Percentiles rank a stretch among this genome's conserved stretches.
Conservation (phyloP, 306 rosid species). For the Argentina anserina region DNA sequence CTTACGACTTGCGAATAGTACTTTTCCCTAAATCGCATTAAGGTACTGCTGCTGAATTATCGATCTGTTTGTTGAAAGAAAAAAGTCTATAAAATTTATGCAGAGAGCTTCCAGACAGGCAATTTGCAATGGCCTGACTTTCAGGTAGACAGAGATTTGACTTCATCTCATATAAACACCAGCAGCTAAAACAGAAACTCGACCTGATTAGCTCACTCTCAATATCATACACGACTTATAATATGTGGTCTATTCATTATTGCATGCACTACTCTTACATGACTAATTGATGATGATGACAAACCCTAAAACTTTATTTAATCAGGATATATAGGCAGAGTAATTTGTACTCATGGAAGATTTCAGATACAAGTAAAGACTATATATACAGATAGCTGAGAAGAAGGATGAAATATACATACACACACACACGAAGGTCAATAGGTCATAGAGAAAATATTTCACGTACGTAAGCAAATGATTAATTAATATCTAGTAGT, state of each 20-base stretch:
- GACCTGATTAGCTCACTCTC: background rate
- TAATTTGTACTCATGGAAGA: background rate
- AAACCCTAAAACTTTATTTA: background rate
- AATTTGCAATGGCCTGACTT: background rate
- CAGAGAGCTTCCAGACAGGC: background rate
- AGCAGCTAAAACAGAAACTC: background rate
- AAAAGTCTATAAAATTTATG: background rate
- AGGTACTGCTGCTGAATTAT: background rate
- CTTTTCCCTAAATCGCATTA: background rate
- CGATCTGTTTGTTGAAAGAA: background rate
- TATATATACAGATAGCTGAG: background rate
- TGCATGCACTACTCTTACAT: no score
- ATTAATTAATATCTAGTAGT: background rate
- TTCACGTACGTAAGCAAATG: background rate
- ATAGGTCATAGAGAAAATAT: background rate
- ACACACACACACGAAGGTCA: no score
- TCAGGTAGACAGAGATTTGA: background rate
- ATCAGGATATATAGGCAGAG: background rate
- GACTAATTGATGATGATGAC: background rate
- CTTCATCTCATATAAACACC: background rate
- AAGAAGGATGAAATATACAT: background rate
- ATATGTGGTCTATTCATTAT: no score
- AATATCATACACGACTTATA: no score
- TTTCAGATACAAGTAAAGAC: background rate
- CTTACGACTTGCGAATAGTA: background rate